These are phyloP conservation scores for Ceratobasidium sp. DNA, from an alignment of 1,284 basidiomycete genomes.

Conservation along the genomic window DNA sequence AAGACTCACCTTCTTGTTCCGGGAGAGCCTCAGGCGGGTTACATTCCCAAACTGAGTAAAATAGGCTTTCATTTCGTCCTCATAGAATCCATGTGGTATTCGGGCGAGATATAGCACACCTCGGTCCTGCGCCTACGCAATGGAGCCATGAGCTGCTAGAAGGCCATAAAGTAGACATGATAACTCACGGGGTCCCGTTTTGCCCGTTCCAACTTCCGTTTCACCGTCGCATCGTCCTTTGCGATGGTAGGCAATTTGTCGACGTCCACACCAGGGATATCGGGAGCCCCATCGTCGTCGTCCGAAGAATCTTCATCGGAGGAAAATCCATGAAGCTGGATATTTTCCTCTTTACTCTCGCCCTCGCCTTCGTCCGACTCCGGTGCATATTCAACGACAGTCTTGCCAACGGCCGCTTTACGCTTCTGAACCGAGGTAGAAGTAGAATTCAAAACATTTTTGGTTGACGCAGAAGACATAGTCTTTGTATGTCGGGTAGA, in stretches of 20 bases:
- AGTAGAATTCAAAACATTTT: slow-evolving; percentile 45
- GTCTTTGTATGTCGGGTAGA: slow-evolving; percentile 12
- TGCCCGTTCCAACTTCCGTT: slow-evolving; percentile 83
- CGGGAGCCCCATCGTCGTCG: slow-evolving; percentile 67
- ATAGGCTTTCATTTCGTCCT: slow-evolving; percentile 92
- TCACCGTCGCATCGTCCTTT: slow-evolving; percentile 84
- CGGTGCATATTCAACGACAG: slow-evolving; percentile 35
- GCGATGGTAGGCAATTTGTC: slow-evolving; percentile 80
- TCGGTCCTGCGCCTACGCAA: slow-evolving; percentile 68
- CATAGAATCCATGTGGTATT: slow-evolving; percentile 97
- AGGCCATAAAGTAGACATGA: slow-evolving; percentile 28
- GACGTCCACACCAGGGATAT: slow-evolving; percentile 63
- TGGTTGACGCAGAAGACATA: slow-evolving; percentile 40
- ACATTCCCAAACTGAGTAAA: slow-evolving; percentile 96
- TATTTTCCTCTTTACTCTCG: slow-evolving; percentile 50
- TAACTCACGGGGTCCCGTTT: slow-evolving; percentile 76
- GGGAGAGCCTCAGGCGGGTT: slow-evolving; percentile 86
- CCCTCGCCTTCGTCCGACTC: slow-evolving; percentile 46
- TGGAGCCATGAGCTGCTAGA: slow-evolving; percentile 17
- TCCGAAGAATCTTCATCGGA: slow-evolving; percentile 79
- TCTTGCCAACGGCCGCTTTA: background rate
- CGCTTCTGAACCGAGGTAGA: background rate
- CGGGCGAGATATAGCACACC: slow-evolving; percentile 93
- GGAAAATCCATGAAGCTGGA: slow-evolving; percentile 75
- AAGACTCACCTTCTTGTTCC: slow-evolving; percentile 87